Evolutionary conservation across 1,139 yeast species (phyloP), one percentile per base, ranked within the genome.

Genomic region (Hemisphaericaspora subhashii): DNA sequence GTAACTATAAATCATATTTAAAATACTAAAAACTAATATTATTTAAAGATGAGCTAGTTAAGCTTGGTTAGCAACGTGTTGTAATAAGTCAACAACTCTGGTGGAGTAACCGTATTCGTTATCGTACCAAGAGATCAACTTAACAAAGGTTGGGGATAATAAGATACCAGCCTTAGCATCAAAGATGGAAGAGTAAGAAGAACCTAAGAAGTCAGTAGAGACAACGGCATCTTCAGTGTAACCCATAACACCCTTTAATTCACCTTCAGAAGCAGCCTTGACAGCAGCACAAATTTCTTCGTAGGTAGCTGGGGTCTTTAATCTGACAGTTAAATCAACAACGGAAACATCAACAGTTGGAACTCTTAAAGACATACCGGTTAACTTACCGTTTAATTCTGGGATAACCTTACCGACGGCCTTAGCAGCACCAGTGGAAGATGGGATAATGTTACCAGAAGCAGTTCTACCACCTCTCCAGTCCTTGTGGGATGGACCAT

Each of bases 381-480:
- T 86, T 66, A 85, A 82, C 77, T 85, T 86, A 64, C 94, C 94
- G 75, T 83, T 81, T 63, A 85, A 83, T 64, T 80, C 82, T 58
- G 95, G 95, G 59, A 86, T 84, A 62, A 86, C 94, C 79, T 83
- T 84, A 68, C 92, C 94, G 58, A 85, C 94, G 57, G 92, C 92
- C 81, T 85, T 85, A 64, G 95, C 95, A 63, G 94, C 94, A 79
- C 94, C 94, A 54, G 94, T 85, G 54, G 92, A 83, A 38, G 92
- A 85, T 66, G 94, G 94, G 60, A 85, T 85, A 66, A 85, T 83
- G 86, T 85, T 85, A 66, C 86, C 90, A 47, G 89, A 81, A 64
- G 94, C 94, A 62, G 94, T 82, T 74, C 94, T 83, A 69, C 94
- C 94, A 68, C 94, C 94, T 79, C 94, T 81, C 94, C 94, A 86